These are phyloP conservation scores for Nakataea oryzae DNA, from an alignment of 2,329 filamentous ascomycete species.

Conservation along the genomic window DNA sequence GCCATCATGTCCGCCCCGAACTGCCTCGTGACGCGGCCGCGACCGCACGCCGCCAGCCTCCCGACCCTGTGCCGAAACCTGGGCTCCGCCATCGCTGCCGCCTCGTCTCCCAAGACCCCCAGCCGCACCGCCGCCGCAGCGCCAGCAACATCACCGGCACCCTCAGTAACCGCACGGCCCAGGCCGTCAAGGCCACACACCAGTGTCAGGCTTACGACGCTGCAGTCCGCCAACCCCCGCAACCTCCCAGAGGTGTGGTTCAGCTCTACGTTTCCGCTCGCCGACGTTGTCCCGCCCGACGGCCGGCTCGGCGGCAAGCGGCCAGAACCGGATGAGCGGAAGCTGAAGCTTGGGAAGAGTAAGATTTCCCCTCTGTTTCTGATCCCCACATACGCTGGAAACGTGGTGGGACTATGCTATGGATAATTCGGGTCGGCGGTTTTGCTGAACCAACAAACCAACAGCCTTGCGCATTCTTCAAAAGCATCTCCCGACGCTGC, in stretches of 20 bases:
- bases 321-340: slow-evolving; percentile 36
- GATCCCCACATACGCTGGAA: no score
- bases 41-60: slow-evolving; percentile 16
- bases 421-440: no score
- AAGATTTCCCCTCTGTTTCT: slow-evolving; percentile 15
- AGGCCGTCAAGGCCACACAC: not conserved
- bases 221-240: slow-evolving; percentile 14
- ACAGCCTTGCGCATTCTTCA: slow-evolving; percentile 55
- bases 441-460: not conserved
- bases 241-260: slow-evolving; percentile 31
- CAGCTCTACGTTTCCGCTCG: slow-evolving; percentile 23
- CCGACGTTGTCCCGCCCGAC: slow-evolving; percentile 12
- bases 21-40: slow-evolving; percentile 11
- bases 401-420: no score
- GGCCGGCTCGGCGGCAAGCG: slow-evolving; percentile 5
- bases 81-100: slow-evolving; percentile 6
- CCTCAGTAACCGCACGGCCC: not conserved
- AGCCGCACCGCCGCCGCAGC: not conserved
- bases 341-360: slow-evolving; percentile 55
- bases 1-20: not conserved
- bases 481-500: slow-evolving; percentile 54
- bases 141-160: slow-evolving; percentile 1
- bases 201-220: slow-evolving; percentile 9
- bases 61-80: slow-evolving; percentile 13
- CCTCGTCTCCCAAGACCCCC: slow-evolving; percentile 1